Conservation (phyloP, 2,329 filamentous ascomycete genomes). For the Cercospora sp. region DNA sequence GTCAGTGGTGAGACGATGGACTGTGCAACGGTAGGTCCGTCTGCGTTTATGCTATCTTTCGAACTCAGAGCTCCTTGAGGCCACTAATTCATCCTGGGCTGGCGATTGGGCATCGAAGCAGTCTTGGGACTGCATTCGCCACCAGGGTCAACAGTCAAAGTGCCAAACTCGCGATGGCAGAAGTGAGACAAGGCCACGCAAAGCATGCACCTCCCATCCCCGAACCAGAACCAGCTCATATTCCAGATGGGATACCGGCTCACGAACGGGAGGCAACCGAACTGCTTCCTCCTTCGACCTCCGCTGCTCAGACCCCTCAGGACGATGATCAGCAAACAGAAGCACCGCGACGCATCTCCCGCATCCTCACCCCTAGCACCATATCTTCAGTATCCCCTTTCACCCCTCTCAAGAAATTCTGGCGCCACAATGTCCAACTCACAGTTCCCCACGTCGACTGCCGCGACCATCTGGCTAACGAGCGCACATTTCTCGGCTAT, state of each 20-base stretch:
- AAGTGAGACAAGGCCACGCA: neutral
- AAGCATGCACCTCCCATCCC: conserved; percentile 18
- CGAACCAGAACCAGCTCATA: conserved; percentile 32
- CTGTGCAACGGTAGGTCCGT: neutral
- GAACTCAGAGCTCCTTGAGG: neutral
- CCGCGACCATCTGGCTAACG: conserved; percentile 64
- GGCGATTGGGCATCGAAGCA: neutral
- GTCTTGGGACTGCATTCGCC: neutral
- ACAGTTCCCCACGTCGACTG: conserved; percentile 53
- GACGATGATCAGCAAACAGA: neutral
- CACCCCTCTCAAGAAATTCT: conserved; percentile 44
- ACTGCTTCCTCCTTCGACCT: conserved; percentile 16
- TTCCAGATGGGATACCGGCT: conserved; percentile 24
- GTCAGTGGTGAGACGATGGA: neutral
- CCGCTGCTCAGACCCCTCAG: neutral
- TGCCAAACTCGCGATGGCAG: neutral
- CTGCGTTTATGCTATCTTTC: neutral
- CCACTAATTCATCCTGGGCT: neutral
- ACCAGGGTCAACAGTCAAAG: neutral
- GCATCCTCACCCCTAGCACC: conserved; percentile 13
- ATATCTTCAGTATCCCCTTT: neutral
- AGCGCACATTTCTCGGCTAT: conserved; percentile 73
- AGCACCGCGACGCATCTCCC: conserved; percentile 1
- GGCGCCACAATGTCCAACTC: conserved; percentile 53
- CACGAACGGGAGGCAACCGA: conserved; percentile 40